These are phyloP conservation scores for Pythium folliculosum DNA, from an alignment of 352 stramenopile species.

Conservation along the genomic window DNA sequence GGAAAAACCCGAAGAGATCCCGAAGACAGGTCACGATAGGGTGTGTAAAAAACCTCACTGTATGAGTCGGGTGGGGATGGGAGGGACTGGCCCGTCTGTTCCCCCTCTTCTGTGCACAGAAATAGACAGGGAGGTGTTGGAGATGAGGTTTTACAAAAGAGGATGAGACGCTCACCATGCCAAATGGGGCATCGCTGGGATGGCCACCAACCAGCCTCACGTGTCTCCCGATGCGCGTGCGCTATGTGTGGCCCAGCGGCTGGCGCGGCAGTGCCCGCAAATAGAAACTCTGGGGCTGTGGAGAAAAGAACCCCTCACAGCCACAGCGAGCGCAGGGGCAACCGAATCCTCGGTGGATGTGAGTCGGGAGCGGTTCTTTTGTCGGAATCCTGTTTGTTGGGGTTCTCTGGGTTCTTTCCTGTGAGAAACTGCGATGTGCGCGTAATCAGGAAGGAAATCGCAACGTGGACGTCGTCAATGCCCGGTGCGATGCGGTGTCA, in stretches of 20 bases:
- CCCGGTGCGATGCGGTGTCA: too few species aligned
- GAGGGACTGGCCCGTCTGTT: neutral
- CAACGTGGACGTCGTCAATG: too few species aligned
- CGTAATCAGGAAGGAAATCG: too few species aligned
- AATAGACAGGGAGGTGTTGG: constrained; percentile 11
- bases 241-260: neutral
- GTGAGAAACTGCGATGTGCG: too few species aligned
- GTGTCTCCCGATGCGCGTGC: neutral
- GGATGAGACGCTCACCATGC: neutral
- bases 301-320: too few species aligned
- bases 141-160: constrained; percentile 14
- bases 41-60: constrained; percentile 8
- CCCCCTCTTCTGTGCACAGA: neutral
- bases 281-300: too few species aligned
- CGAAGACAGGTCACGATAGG: neutral
- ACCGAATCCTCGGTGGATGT: too few species aligned
- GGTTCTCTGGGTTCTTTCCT: too few species aligned
- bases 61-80: neutral
- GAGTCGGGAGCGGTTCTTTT: too few species aligned
- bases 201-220: neutral
- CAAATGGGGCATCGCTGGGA: neutral
- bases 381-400: too few species aligned
- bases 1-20: constrained; percentile 6
- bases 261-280: neutral
- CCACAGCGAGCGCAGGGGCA: too few species aligned